These are phyloP conservation scores for Filosporella fistucella DNA, from an alignment of 495 filamentous ascomycete species.

Conservation along the genomic window DNA sequence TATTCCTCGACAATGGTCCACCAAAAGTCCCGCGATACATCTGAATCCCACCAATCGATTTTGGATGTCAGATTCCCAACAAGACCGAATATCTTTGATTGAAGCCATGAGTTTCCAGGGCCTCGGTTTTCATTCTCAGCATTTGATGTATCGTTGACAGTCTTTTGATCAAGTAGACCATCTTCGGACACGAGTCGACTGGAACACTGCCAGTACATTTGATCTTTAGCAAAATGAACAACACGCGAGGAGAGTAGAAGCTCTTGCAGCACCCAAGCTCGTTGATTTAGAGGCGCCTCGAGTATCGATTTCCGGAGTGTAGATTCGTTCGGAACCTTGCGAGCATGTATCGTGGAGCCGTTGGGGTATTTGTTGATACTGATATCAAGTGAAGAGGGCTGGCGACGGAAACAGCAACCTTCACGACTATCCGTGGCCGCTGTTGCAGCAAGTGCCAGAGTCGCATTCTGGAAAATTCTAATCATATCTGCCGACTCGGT, in stretches of 20 bases:
- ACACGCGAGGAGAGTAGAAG: not conserved
- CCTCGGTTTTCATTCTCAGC: not conserved
- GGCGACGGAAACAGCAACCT: not conserved
- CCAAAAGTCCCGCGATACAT: no score
- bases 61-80: no score
- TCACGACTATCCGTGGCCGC: slow-evolving; percentile 9
- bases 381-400: no score
- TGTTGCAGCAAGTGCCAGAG: slow-evolving; percentile 15
- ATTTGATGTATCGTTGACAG: not conserved
- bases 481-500: slow-evolving; percentile 17
- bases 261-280: slow-evolving; percentile 9
- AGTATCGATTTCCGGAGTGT: not conserved
- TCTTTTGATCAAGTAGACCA: no score
- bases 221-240: not conserved
- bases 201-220: slow-evolving; percentile 9
- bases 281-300: not conserved
- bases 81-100: no score
- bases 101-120: not conserved
- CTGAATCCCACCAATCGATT: no score
- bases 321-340: not conserved
- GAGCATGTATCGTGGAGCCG: not conserved
- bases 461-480: slow-evolving; percentile 14
- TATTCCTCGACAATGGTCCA: not conserved
- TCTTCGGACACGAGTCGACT: not conserved
- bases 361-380: no score